phyloP scores from a whole-genome alignment of 768 basidiomycete species.

The Pulveroboletus sp. region DNA sequence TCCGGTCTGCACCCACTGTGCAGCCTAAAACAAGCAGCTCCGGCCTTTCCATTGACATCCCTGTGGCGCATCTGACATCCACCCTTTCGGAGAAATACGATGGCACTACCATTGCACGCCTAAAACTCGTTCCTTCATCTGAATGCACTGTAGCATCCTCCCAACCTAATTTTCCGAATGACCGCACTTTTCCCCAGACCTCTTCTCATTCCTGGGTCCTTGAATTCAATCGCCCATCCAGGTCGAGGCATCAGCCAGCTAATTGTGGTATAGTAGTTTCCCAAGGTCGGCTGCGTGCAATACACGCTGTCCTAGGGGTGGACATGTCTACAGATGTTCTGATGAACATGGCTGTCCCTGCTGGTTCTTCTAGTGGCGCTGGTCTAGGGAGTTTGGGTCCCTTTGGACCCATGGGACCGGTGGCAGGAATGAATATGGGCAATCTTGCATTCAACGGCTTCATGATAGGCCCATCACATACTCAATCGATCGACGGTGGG shows the following conservation, averaged over 20 bases:
- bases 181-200: constrained; percentile 23
- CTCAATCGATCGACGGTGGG: constrained; percentile 14
- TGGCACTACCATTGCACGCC: constrained; percentile 57
- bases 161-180: constrained; percentile 19
- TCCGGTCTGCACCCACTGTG: constrained; percentile 34
- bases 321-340: constrained; percentile 22
- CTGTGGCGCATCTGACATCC: constrained; percentile 46
- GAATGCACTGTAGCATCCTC: constrained; percentile 14
- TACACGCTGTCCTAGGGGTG: constrained; percentile 59
- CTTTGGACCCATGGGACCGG: constrained; percentile 22
- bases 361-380: constrained; percentile 9
- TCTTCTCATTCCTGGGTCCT: constrained; percentile 55
- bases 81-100: constrained; percentile 38
- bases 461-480: constrained; percentile 22
- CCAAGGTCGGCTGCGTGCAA: constrained; percentile 70
- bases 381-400: constrained; percentile 23
- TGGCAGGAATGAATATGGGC: constrained; percentile 21
- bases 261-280: constrained; percentile 63
- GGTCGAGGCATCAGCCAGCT: constrained; percentile 38
- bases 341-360: constrained; percentile 20
- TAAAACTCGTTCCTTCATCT: constrained; percentile 37
- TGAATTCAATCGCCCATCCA: constrained; percentile 55
- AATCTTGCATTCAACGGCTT: constrained; percentile 25
- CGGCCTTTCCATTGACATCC: constrained; percentile 42
- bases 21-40: constrained; percentile 14